Evolutionary conservation across 2,329 filamentous ascomycete species (phyloP), one percentile per base, ranked within the genome.

Genomic region (Dothidotthia symphoricarpi): DNA sequence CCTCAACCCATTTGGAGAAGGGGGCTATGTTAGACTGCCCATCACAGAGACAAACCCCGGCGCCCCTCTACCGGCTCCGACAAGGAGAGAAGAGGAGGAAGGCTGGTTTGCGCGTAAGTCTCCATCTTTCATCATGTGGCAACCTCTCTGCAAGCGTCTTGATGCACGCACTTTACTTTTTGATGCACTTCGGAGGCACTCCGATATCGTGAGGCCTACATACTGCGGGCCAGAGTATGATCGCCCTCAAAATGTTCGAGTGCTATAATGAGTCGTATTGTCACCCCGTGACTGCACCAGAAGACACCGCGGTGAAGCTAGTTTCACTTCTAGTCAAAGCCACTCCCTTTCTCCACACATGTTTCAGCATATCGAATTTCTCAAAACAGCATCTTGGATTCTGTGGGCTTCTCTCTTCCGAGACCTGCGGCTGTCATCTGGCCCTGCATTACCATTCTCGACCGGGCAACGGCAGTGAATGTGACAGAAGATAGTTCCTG

Each of bases 31-130:
- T 52, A 83, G 86, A 67, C 81, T 98, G 33, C 91, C 93, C 39
- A 93, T 88, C 34, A 83, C 83, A 54, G 90, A 95, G 16, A 47
- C 51, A 45, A 77, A 78, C 53, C 76, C 87, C 24, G 89, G 88
- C 32, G 89, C 91, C 49, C 89, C 90, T 51, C 73, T 96, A 33
- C 91, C 91, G 35, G 89, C 89, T 45, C 81, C 88, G 46, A 87
- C 69, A 63, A 80, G 90, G 60, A 82, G 90, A 56, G 90, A 96
- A 64, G 93, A 97, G 69, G 91, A 97, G 65, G 93, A 96, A 71
- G 87, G 84, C 49, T 96, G 87, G 82, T 90, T 96, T 80, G 84
- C 86, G 61, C 75, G 93, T 98, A 81, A 91, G 93, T 62, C 36
- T 46, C 24, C 35, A 30, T 82, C 58, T 66, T 31, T 43, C 41